Base-by-base conservation (phyloP, 768 basidiomycete species). In the Serendipita sp. region DNA sequence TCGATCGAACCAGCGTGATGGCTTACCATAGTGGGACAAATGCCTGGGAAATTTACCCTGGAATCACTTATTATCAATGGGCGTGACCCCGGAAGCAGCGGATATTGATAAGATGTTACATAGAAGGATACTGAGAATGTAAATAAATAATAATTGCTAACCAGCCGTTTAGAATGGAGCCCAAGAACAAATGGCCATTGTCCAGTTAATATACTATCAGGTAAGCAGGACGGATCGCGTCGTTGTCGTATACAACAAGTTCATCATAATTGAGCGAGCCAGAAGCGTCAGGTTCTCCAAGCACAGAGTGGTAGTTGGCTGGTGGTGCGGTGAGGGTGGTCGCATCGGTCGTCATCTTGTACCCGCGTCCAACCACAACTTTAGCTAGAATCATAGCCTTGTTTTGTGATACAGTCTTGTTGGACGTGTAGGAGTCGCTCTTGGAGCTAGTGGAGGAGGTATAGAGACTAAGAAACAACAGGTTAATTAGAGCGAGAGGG, bases 391-490 rank as follows among this genome's bases (percentile, higher is more conserved):
- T 7, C 48, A 53, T 53, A 16, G 48, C 48, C n/a, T 53, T 53
- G 8, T 18, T 45, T 44, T 8, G 58, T 13, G 58, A 62, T 44
- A 78, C 73, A 66, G 78, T 79, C 63, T 79, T 76, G 66, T 85
- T 86, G 62, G 75, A 7, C 48, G 48, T 24, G n/a, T 53, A 53
- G 10, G 48, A 53, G 32, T 67, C 79, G 65, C 48, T 53, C 80
- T 87, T 87, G 3, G 86, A 87, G 18, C 86, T 86, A 1, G 86
- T 87, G 16, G 84, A 84, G 4, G 85, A 85, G 1, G 85, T 86
- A 70, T 86, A 87, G 48, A 86, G 83, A 28, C 86, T 85, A 45
- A 41, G 38, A 41, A 41, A 13, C 2, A 13, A 5, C 7, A 7
- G 5, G 13, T 41, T 13, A 41, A 13, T 41, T 2, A 41, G 38